Conservation (phyloP, 495 filamentous ascomycete genomes). For the Hypoxylon intermedium region DNA sequence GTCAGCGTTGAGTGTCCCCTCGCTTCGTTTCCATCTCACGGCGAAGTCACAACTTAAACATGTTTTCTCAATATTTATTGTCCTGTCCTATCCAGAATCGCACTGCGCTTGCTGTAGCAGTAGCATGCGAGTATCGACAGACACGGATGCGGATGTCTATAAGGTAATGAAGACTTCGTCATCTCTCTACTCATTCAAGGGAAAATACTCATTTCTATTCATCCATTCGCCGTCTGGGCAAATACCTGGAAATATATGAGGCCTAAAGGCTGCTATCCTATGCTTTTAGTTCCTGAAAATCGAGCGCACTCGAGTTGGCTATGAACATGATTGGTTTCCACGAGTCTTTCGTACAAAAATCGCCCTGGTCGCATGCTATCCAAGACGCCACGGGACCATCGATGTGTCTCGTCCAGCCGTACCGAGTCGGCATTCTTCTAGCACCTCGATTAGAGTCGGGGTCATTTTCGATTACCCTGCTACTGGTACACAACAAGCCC, state of each 20-base stretch:
- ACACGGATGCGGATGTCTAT: not conserved
- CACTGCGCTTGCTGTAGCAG: not conserved
- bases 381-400: constrained; percentile 4
- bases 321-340: constrained; percentile 16
- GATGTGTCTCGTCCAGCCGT: constrained; percentile 20
- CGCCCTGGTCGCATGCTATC: constrained; percentile 21
- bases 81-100: too few relatives aligned
- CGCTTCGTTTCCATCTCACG: not conserved
- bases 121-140: not conserved
- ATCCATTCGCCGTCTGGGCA: constrained; percentile 1
- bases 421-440: not conserved
- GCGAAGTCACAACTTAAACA: constrained; percentile 2
- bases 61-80: not conserved
- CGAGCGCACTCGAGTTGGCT: constrained; percentile 9
- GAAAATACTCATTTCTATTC: constrained; percentile 11
- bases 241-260: not conserved
- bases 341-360: constrained; percentile 19
- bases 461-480: constrained; percentile 3
- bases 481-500: constrained; percentile 27
- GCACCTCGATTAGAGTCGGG: not conserved
- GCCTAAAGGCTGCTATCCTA: constrained; percentile 1
- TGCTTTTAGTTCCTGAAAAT: constrained; percentile 8
- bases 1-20: not conserved
- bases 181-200: constrained; percentile 6
- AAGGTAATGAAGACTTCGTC: not conserved